Evolutionary conservation across 2,329 filamentous ascomycete species (phyloP), one percentile per base, ranked within the genome.

Genomic region (Cordyceps cicadae): DNA sequence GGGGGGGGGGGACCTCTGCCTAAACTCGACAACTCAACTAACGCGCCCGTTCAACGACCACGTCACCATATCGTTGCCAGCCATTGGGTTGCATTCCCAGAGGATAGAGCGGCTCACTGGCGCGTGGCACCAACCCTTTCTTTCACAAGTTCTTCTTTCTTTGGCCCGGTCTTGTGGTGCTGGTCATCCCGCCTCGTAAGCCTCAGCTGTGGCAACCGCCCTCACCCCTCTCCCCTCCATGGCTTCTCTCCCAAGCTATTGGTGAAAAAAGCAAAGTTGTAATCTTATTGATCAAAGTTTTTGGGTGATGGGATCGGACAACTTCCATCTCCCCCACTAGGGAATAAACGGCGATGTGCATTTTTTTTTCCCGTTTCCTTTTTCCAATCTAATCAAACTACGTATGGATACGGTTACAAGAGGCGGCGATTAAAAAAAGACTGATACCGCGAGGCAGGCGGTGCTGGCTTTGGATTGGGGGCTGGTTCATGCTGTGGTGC

Each of bases 91-190:
- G 17, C 55, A 50, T 48, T 29, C 19, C 24, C 24, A 52, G 19
- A 12, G n/a, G 56, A 49, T 26, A 51, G 52, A 59, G 56, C 56
- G 56, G 49, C 49, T 59, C 56, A 37, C 37, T 52, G 49, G 49
- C 49, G 56, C 48, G 26, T 59, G 39, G 56, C 26, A 52, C 39
- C 48, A 46, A 45, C 24, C 48, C 45, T 53, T 59, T 29, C 9
- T 43, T 19, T 15, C 19, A 2, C 37, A 41, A 41, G n/a, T 24
- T 24, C 7, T 19, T 19, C 41, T 48, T 12, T 14, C 7, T 21
- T 19, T 34, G 15, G 26, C 48, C 26, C n/a, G 21, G 15, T 34
- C 39, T n/a, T n/a, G 39, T 43, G 17, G 39, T 34, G 17, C 26
- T 59, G 45, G 45, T 9, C 26, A 43, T 59, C 21, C 48, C 55